Evolutionary conservation across 1,284 basidiomycete species (phyloP), one percentile per base, ranked within the genome.

Genomic region (Cutaneotrichosporon cyanovorans): DNA sequence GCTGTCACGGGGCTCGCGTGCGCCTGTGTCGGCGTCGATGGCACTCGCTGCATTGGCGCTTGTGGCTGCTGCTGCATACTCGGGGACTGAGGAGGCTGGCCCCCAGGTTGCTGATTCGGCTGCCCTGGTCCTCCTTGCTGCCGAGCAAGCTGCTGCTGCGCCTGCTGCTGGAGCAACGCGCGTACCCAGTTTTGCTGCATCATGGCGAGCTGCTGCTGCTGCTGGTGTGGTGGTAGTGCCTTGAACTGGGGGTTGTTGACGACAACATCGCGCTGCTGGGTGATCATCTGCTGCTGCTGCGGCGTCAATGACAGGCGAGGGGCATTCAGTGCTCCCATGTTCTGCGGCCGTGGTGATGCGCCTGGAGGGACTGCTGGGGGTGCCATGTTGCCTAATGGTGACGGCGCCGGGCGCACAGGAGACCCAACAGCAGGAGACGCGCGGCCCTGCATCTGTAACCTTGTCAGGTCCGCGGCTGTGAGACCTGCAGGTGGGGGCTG

Each of bases 271-370:
- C 57, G 51, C 39, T 61, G 58, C 14, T 46, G 40, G 1, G 59
- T 46, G 14, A 68, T 48, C 16, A 60, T 48, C 34, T 63, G 61
- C 35, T 62, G 62, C 40, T 66, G 68, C 34, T 65, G 61, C 5
- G 56, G 62, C 5, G 51, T 55, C 12, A 57, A 42, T 4, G 49
- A 49, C 23, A 57, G 47, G 8, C 34, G 36, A 22, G 50, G 16
- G 11, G 31, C 18, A 16, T 43, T 46, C 3, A 50, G 53, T 2
- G 50, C 40, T 4, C 39, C 38, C 50, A 48, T 45, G 42, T 45
- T 51, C 14, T 38, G 43, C 3, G 46, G 50, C 22, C 49, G 45
- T 33, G 53, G 58, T 15, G 46, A 59, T 5, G 50, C 42, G 2
- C 54, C 50, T 18, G 44, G 16, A 7, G 53, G 54, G 4, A 56